Percentiles rank a stretch among this genome's conserved stretches.
These are phyloP conservation scores for Citrus hindsii DNA, from an alignment of 345 rosid genomes.

Conservation along the genomic window DNA sequence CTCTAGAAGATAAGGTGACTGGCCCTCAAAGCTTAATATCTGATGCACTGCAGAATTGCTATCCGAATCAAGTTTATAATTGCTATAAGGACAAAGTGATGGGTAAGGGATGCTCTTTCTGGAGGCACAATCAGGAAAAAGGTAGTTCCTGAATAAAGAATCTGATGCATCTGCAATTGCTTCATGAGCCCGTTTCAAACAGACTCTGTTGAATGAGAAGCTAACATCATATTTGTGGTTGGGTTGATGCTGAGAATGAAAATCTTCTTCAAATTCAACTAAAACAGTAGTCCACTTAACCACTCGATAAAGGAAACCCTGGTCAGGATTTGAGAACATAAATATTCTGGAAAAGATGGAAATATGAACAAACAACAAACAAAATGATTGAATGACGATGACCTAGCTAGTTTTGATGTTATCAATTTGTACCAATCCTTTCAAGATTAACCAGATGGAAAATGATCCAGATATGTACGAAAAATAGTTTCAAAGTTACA, in stretches of 20 bases:
- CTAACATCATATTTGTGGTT: conserved; percentile 30
- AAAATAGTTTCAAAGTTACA: background rate
- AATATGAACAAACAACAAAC: background rate
- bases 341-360: background rate
- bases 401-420: background rate
- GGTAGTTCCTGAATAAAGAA: conserved; percentile 21
- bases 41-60: conserved; percentile 14
- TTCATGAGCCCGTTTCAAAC: conserved; percentile 37
- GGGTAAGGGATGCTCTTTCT: background rate
- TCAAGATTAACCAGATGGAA: background rate
- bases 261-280: conserved; percentile 34
- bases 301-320: conserved; percentile 34
- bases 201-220: conserved; percentile 44
- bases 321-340: conserved; percentile 5
- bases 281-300: conserved; percentile 17
- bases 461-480: background rate
- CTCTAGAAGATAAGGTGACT: conserved; percentile 29
- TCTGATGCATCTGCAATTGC: conserved; percentile 30
- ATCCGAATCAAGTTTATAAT: conserved; percentile 2
- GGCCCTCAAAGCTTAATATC: conserved; percentile 16
- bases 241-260: conserved; percentile 28
- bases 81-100: background rate
- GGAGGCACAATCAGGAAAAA: conserved; percentile 25
- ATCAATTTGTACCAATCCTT: background rate
- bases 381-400: background rate